Percentiles rank a stretch among this genome's conserved stretches.
Conservation (phyloP, 2,329 filamentous ascomycete species). For the Beauveria sp. region DNA sequence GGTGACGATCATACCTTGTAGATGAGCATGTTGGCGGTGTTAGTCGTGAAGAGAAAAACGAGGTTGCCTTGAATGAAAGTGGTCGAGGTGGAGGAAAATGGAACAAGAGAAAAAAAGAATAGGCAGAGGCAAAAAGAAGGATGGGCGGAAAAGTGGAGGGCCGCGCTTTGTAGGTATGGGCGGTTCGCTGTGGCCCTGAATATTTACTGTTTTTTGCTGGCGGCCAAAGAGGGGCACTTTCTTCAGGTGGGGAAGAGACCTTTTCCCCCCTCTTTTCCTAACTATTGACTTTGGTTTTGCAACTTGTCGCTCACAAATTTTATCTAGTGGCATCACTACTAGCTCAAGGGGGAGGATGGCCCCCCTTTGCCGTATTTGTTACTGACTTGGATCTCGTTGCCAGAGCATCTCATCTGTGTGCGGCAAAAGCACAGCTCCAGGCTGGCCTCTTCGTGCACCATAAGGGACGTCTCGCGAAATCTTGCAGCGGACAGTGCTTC, state of each 20-base stretch:
- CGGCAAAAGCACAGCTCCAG: neutral
- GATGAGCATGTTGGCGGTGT: conserved; percentile 13
- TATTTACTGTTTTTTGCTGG: neutral
- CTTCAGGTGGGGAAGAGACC: conserved; percentile 4
- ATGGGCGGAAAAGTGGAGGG: conserved; percentile 9
- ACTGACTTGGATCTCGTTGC: neutral
- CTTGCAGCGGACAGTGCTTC: neutral
- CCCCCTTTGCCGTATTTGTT: neutral
- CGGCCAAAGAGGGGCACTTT: neutral
- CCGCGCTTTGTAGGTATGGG: neutral
- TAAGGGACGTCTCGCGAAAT: neutral
- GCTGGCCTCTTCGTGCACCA: neutral
- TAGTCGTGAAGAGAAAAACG: neutral
- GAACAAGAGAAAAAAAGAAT: neutral
- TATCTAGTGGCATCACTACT: neutral
- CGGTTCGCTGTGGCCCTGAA: neutral
- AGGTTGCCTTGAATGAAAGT: neutral
- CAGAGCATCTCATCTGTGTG: neutral
- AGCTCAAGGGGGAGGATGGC: neutral
- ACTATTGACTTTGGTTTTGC: neutral
- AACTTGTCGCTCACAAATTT: neutral
- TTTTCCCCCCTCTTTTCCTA: neutral
- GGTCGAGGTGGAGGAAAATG: conserved; percentile 1
- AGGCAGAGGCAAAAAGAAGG: neutral
- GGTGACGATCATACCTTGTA: conserved; percentile 4